A percentile compares a stretch with the other conserved stretches of the same genome.
phyloP scores from a whole-genome alignment of 2,329 filamentous ascomycete genomes.

The Clarireedia hainanense region DNA sequence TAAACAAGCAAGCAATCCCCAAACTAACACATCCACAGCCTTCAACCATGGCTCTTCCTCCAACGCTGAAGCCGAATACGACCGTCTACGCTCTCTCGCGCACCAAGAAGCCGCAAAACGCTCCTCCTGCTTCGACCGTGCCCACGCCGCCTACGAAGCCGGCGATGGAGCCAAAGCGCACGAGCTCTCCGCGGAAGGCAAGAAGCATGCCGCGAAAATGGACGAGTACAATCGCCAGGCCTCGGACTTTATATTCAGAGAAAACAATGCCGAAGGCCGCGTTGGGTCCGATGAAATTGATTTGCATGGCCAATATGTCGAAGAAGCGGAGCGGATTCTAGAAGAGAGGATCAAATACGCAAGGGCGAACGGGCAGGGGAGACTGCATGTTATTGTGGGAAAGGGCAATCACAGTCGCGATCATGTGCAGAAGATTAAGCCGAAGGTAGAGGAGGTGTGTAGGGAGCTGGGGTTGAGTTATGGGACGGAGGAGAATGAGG shows the following conservation, averaged over 20 bases:
- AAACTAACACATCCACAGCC: conserved; percentile 38
- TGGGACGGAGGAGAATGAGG: conserved; percentile 81
- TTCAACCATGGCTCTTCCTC: conserved; percentile 65
- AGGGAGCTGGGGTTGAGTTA: conserved; percentile 75
- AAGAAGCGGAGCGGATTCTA: conserved; percentile 88
- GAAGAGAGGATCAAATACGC: conserved; percentile 86
- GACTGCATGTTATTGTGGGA: conserved; percentile 93
- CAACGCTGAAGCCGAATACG: conserved; percentile 78
- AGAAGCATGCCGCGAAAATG: conserved; percentile 75
- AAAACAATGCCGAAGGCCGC: conserved; percentile 76
- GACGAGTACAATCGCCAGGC: conserved; percentile 87
- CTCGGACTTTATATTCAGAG: conserved; percentile 88
- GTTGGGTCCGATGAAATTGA: conserved; percentile 80
- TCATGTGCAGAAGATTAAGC: conserved; percentile 88
- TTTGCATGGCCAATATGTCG: conserved; percentile 83
- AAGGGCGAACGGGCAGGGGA: conserved; percentile 81
- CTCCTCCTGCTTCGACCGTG: conserved; percentile 64
- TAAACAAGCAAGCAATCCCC: neutral
- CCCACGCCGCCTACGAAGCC: conserved; percentile 70
- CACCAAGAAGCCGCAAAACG: conserved; percentile 74
- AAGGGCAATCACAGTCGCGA: conserved; percentile 81
- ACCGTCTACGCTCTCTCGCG: conserved; percentile 78
- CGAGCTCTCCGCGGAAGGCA: conserved; percentile 75
- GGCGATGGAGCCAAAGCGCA: conserved; percentile 79
- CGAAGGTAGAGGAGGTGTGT: conserved; percentile 90